Conservation (phyloP, 768 basidiomycete species). For the Mycena crocata region DNA sequence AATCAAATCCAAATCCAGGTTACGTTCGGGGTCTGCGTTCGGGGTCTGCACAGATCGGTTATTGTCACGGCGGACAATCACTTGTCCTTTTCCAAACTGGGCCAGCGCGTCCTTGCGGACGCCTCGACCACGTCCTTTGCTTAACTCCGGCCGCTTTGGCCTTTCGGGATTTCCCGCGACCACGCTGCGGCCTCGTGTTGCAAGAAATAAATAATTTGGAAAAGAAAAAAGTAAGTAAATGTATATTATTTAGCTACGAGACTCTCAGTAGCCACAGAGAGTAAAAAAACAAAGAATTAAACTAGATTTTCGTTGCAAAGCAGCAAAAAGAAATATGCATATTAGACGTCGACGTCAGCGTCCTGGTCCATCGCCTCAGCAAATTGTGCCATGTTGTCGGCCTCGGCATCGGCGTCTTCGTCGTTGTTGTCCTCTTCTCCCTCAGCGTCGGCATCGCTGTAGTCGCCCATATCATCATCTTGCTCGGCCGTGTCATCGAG, state of each 20-base stretch:
- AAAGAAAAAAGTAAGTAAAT: neutral
- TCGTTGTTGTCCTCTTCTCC: neutral
- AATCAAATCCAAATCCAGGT: no score
- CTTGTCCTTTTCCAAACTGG: neutral
- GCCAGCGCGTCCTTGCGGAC: neutral
- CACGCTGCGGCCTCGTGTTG: slow-evolving; percentile 4
- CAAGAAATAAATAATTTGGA: slow-evolving; percentile 1
- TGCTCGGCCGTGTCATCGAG: slow-evolving; percentile 10
- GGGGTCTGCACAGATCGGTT: no score
- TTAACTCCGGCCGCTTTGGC: slow-evolving; percentile 1
- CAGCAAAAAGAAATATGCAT: slow-evolving; percentile 4
- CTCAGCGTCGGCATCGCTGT: neutral
- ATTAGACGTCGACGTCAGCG: neutral
- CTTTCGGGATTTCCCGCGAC: neutral
- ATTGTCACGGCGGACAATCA: slow-evolving; percentile 2
- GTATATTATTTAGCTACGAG: slow-evolving; percentile 8
- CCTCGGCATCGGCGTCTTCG: neutral
- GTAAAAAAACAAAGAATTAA: slow-evolving; percentile 1
- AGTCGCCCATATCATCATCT: neutral
- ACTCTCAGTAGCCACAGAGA: neutral
- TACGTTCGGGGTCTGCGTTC: no score
- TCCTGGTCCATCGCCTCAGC: neutral
- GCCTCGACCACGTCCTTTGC: neutral
- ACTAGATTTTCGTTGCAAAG: slow-evolving; percentile 2
- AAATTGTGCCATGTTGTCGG: neutral